Evolutionary conservation across 2,329 filamentous ascomycete species (phyloP), one percentile per base, ranked within the genome.

Genomic region (Nothophaeocryptopus gaeumannii): DNA sequence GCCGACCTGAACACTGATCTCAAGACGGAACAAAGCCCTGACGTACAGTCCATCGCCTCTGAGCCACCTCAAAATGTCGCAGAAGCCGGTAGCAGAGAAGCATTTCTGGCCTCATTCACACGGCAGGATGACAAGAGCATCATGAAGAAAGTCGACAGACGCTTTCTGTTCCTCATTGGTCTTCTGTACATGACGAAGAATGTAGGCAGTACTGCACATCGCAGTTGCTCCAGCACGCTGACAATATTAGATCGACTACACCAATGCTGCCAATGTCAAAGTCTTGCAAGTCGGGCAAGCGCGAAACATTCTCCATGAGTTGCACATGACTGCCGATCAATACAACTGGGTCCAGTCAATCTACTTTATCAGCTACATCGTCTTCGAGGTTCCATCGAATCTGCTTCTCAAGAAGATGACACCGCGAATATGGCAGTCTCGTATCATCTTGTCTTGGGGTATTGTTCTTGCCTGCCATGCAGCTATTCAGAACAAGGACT

Each of bases 391-490:
- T 2, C 66, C 70, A 13, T 67, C 62, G 13, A 72, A 72, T 43
- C 45, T 72, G 4, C 55, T 70, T 26, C 58, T 72, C 46, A 70
- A 70, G 48, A 58, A 53, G 30, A 56, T 75, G 50, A 71, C 75
- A 7, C 79, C 55, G 3, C 35, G 55, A 5, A 49, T 51, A 14
- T 61, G 67, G 51, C 47, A 56, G 59, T 51, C 51, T n/a, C 38
- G 54, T 10, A 56, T 56, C 51, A 74, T 83, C 8, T 78, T 79
- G 10, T 47, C 40, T 7, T 44, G 82, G 10, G 77, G 82, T 8
- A 68, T 76, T 43, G 75, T 75, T 5, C 82, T 82, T 51, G 80
- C 63, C 5, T 67, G 63, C 38, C 64, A 67, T 35, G 64, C 64
- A 14, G 63, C 64, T 2, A 58, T 63, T 3, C 47, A 48, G 12